Evolutionary conservation across 352 stramenopile genomes (phyloP), one percentile per base, ranked within the genome.

Genomic region (Phytopythium montanum): DNA sequence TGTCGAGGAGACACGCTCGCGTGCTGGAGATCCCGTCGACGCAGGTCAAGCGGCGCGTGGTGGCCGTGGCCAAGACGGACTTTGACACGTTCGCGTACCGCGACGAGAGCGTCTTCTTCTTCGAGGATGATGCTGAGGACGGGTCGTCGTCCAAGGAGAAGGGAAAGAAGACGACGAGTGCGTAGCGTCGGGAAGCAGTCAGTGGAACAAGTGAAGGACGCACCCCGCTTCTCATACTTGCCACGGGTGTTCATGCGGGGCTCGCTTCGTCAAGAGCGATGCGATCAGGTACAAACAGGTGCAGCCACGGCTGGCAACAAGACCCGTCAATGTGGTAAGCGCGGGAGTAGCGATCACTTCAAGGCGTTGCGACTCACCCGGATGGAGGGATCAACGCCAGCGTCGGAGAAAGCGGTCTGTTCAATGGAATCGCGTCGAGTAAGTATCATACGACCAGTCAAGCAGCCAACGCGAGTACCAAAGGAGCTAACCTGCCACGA

Each of bases 21-120:
- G 56, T 80, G 18, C 28, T 87, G 10, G 69, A 81, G 44, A 83
- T 90, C 13, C 71, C 79, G 13, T 69, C 79, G 7, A 76, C 69
- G 3, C 71, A 87, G n/a, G 76, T 93, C 12, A 90, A 91, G 55
- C 65, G 81, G 45, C 68, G 81, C 28, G 83, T 91, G 3, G 79
- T 91, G 14, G 77, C 77, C 5, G 79, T 93, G 19, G 85, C 81
- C 3, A 87, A 87, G 52, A 52, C 62, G 12, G 72, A 90, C 60
- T 93, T 89, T 53, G 59, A 77, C 8, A 60, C 60, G 18, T 63
- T 93, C 39, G 57, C 68, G 59, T 93, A 90, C 56, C 79, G 81
- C 29, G 83, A 93, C 57, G 83, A 93, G 44, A 89, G 70, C 39
- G 81, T 93, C 26, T 91, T 91, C 58, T 91, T 82, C 68, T 86